phyloP scores from a whole-genome alignment of 1,284 basidiomycete species.

The Trichosporon sp. region DNA sequence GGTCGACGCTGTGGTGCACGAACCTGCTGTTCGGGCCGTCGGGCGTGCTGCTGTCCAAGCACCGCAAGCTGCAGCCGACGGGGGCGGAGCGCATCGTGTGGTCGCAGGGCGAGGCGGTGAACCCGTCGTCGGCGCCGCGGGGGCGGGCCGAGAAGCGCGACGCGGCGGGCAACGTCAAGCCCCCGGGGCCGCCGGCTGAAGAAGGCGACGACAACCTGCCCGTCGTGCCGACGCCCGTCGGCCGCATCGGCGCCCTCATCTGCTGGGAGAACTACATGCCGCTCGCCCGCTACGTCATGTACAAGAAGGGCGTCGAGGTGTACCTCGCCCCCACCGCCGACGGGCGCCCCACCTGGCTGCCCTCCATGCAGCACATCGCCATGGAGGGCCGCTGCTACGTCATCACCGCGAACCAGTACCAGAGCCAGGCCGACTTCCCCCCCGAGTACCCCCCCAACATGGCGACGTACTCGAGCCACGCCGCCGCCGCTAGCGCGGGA shows the following conservation, averaged over 20 bases:
- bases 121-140: slow-evolving; percentile 11
- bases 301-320: slow-evolving; percentile 41
- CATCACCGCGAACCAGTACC: slow-evolving; percentile 52
- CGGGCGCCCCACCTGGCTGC: slow-evolving; percentile 60
- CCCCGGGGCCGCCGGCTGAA: slow-evolving; percentile 11
- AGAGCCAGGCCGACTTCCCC: slow-evolving; percentile 30
- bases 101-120: slow-evolving; percentile 55
- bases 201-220: slow-evolving; percentile 31
- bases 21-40: slow-evolving; percentile 61
- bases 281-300: slow-evolving; percentile 49
- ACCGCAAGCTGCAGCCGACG: slow-evolving; percentile 70
- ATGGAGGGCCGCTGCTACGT: slow-evolving; percentile 73
- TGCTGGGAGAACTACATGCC: slow-evolving; percentile 81
- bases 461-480: slow-evolving; percentile 9
- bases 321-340: slow-evolving; percentile 57
- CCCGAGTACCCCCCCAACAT: slow-evolving; percentile 27
- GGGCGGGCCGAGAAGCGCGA: slow-evolving; percentile 32
- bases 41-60: slow-evolving; percentile 60
- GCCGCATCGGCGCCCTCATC: slow-evolving; percentile 59
- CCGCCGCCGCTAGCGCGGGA: slow-evolving; percentile 13
- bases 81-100: slow-evolving; percentile 65
- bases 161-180: slow-evolving; percentile 12
- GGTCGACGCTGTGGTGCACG: slow-evolving; percentile 66
- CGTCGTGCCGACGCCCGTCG: slow-evolving; percentile 50
- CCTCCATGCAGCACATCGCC: slow-evolving; percentile 67